Base-by-base conservation (phyloP, 2,329 filamentous ascomycete species). In the Niveomyces coronatus region DNA sequence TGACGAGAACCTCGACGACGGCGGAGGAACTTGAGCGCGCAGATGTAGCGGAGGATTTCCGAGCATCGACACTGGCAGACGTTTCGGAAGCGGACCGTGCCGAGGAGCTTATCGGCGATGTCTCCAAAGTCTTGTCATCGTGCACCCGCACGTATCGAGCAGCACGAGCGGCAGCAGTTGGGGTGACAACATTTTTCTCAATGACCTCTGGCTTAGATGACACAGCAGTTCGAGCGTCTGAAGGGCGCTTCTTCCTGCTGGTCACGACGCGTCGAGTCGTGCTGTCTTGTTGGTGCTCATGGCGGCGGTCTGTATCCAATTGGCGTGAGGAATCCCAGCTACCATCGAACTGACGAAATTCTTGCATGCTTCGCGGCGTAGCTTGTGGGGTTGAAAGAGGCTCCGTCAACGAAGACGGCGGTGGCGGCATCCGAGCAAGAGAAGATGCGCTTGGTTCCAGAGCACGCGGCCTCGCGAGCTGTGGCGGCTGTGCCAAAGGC, bases 281-380 rank as follows among this genome's bases (percentile, higher is more conserved):
- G 44, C 65, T 57, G 46, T 76, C 69, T 68, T 70, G 74, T 58
- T 74, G 70, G 52, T 65, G 59, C 45, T 68, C 68, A 22, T 35
- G 20, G 14, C 15, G 6, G 35, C 35, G 35, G 22, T 42, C 40
- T 5, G n/a, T 20, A 16, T 31, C 20, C 9, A 35, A 20, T 14
- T 73, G 29, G 14, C 29, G 36, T 14, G 17, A 22, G 7, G 36
- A 33, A 9, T 33, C 29, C 73, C 73, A 80, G 52, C 73, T 69
- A 29, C 73, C 74, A 49, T 81, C 76, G 53, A 76, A 76, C 39
- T 63, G 62, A 43, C 62, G 58, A 47, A 74, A 74, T 34, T 71
- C 68, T 43, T 63, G 58, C 45, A 59, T 63, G n/a, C 57, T 61
- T 45, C 49, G 61, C 18, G 64, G 64, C 8, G 63, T 65, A 35